phyloP scores from a whole-genome alignment of 106 monocot species.

The Hemerocallis citrina region DNA sequence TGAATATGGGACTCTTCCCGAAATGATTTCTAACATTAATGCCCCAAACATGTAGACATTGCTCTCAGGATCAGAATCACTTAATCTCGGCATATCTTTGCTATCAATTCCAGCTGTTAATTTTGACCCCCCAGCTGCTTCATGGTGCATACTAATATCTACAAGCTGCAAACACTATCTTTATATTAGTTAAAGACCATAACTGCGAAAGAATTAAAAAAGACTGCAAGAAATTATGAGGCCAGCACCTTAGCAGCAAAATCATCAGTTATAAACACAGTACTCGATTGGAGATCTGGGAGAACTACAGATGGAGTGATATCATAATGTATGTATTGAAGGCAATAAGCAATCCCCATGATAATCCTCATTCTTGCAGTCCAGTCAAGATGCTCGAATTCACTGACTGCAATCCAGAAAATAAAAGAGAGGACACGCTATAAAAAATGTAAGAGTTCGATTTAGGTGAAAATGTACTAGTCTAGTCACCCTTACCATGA shows the following conservation, averaged over 20 bases:
- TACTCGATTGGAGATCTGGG: slow-evolving; percentile 49
- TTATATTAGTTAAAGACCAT: no score
- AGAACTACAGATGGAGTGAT: slow-evolving; percentile 61
- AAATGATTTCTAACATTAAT: slow-evolving; percentile 74
- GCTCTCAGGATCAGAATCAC: slow-evolving; percentile 23
- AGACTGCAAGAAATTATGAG: no score
- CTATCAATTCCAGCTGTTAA: slow-evolving; percentile 17
- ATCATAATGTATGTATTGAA: slow-evolving; percentile 92
- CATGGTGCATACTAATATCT: no score
- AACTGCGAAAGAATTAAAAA: no score
- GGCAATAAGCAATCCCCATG: slow-evolving; percentile 86
- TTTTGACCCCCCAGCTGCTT: slow-evolving; percentile 13
- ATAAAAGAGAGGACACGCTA: neutral
- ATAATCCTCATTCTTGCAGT: slow-evolving; percentile 77
- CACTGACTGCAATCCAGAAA: slow-evolving; percentile 66
- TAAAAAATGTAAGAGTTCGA: neutral
- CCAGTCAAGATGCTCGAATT: slow-evolving; percentile 87
- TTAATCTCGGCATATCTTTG: slow-evolving; percentile 2
- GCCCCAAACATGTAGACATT: slow-evolving; percentile 78
- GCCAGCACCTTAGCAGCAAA: slow-evolving; percentile 97
- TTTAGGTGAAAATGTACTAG: neutral
- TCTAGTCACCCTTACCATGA: slow-evolving; percentile 48
- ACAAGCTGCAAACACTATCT: no score
- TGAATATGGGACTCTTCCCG: slow-evolving; percentile 47
- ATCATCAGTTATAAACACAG: slow-evolving; percentile 79